phyloP scores from a whole-genome alignment of 345 rosid species.

The Bretschneidera sinensis region DNA sequence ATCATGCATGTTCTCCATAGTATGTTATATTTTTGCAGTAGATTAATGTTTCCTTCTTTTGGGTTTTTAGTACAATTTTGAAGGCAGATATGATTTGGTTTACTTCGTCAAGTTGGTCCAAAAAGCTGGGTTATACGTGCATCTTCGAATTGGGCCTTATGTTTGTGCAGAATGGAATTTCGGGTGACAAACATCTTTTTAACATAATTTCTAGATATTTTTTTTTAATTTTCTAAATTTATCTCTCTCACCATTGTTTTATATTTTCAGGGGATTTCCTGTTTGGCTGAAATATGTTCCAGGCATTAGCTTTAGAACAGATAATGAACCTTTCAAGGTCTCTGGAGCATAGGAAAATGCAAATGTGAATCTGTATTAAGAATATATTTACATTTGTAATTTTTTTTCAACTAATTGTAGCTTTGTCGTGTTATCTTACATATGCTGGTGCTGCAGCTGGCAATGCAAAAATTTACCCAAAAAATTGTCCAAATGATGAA shows the following conservation, averaged over 20 bases:
- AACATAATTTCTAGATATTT: background rate
- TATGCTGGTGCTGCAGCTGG: conserved; percentile 31
- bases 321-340: conserved; percentile 6
- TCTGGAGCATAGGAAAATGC: background rate
- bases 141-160: conserved; percentile 75
- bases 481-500: conserved; percentile 84
- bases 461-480: conserved; percentile 65
- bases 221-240: background rate
- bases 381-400: background rate
- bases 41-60: background rate
- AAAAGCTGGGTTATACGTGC: conserved; percentile 52
- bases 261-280: conserved; percentile 52
- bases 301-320: conserved; percentile 2
- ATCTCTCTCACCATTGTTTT: background rate
- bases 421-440: background rate
- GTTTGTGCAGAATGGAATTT: conserved; percentile 78
- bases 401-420: conserved; percentile 8
- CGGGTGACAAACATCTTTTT: conserved; percentile 35
- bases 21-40: background rate
- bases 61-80: conserved; percentile 47
- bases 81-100: conserved; percentile 55
- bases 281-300: conserved; percentile 20
- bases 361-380: background rate
- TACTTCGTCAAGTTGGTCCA: conserved; percentile 47
- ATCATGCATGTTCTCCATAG: background rate